Percentiles rank a stretch among this genome's conserved stretches.
These are phyloP conservation scores for Apium graveolens DNA, from an alignment of 129 eudicot species.

Conservation along the genomic window DNA sequence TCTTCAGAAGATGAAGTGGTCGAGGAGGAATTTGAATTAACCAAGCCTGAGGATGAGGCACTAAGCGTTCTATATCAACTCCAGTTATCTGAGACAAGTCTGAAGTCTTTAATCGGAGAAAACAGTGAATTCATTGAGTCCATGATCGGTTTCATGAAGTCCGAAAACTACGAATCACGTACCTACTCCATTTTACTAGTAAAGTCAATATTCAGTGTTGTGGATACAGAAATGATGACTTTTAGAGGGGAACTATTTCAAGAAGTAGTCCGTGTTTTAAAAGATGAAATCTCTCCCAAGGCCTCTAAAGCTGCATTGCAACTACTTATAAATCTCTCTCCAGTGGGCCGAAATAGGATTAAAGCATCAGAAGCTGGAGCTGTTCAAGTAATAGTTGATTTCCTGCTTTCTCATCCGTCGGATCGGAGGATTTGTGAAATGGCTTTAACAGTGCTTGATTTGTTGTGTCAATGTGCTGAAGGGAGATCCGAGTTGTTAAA, in stretches of 20 bases:
- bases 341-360: conserved; percentile 33
- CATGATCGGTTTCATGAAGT: conserved; percentile 18
- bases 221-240: conserved; percentile 13
- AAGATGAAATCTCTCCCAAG: conserved; percentile 24
- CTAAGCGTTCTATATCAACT: conserved; percentile 24
- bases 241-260: conserved; percentile 16
- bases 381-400: conserved; percentile 20
- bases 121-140: conserved; percentile 15
- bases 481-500: conserved; percentile 39
- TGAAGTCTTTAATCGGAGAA: conserved; percentile 5
- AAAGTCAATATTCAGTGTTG: conserved; percentile 23
- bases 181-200: conserved; percentile 24
- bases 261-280: conserved; percentile 18
- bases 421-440: conserved; percentile 27
- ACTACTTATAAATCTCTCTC: conserved; percentile 16
- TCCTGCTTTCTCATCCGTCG: conserved; percentile 18
- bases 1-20: neutral
- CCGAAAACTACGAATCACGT: conserved; percentile 33
- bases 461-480: conserved; percentile 36
- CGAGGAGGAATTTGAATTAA: conserved; percentile 1
- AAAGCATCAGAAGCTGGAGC: conserved; percentile 31
- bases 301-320: conserved; percentile 33
- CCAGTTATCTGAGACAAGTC: conserved; percentile 23
- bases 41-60: conserved; percentile 24
- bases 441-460: conserved; percentile 28